phyloP scores from a whole-genome alignment of 805 yeast genomes.

The Kregervanrija delftensis region DNA sequence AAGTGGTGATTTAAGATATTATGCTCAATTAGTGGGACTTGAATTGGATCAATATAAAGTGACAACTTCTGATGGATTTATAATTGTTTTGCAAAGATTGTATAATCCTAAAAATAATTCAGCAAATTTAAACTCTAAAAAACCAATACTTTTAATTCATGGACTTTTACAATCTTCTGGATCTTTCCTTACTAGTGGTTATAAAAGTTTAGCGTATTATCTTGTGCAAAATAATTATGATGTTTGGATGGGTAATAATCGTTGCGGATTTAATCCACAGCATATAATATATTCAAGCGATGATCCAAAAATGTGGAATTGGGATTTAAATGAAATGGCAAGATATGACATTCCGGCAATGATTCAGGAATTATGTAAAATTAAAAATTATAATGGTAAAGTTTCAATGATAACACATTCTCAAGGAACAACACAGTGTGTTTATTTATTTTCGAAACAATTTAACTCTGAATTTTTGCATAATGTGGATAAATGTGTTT shows the following conservation, averaged over 20 bases:
- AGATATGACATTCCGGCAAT: constrained; percentile 69
- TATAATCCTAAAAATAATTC: constrained; percentile 39
- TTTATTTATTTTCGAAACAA: constrained; percentile 55
- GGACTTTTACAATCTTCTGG: constrained; percentile 87
- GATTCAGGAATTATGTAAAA: constrained; percentile 48
- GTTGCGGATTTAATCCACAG: constrained; percentile 76
- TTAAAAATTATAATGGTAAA: constrained; percentile 29
- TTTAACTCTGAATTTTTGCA: constrained; percentile 26
- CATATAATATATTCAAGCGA: constrained; percentile 42
- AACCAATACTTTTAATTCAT: constrained; percentile 73
- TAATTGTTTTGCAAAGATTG: constrained; percentile 58
- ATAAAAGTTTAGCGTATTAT: constrained; percentile 64
- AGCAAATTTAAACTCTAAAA: constrained; percentile 5
- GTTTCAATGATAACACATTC: constrained; percentile 75
- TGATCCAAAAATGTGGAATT: constrained; percentile 72
- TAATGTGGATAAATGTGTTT: constrained; percentile 57
- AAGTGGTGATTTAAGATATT: constrained; percentile 47
- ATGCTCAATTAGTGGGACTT: constrained; percentile 55
- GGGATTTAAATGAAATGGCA: constrained; percentile 88
- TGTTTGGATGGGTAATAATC: constrained; percentile 87
- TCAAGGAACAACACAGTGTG: constrained; percentile 88
- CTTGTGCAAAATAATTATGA: constrained; percentile 53
- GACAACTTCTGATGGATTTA: constrained; percentile 74
- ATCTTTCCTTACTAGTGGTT: constrained; percentile 78
- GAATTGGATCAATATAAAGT: constrained; percentile 53